These are phyloP conservation scores for Kwoniella europaea DNA, from an alignment of 768 basidiomycete genomes.

Conservation along the genomic window DNA sequence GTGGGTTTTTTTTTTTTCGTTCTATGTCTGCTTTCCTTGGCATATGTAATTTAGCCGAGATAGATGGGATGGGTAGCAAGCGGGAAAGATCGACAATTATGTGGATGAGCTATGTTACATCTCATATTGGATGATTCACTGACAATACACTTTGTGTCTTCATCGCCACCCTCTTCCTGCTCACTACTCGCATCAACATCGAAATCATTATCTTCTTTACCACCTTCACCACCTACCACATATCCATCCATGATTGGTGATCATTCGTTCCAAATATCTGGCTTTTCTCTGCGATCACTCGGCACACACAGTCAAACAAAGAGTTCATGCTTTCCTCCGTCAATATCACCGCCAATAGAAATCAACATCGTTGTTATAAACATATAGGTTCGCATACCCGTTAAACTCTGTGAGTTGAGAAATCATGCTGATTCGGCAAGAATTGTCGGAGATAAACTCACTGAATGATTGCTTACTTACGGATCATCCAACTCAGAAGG, in stretches of 20 bases:
- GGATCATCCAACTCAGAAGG: not conserved
- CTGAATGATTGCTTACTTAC: not conserved
- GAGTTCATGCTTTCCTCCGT: conserved; percentile 32
- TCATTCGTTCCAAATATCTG: not conserved
- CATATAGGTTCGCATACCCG: conserved; percentile 26
- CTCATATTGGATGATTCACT: not conserved
- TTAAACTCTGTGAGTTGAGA: conserved; percentile 3
- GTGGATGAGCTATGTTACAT: not conserved
- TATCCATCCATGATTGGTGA: not conserved
- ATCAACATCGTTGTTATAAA: conserved; percentile 22
- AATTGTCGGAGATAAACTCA: not conserved
- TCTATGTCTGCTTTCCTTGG: not conserved
- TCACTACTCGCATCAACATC: too few relatives aligned
- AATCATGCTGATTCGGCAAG: too few relatives aligned
- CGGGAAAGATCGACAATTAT: not conserved
- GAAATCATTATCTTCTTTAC: too few relatives aligned
- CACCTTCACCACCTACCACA: too few relatives aligned
- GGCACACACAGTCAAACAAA: conserved; percentile 15
- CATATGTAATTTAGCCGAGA: not conserved
- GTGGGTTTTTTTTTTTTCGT: not conserved
- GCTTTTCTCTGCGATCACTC: not conserved
- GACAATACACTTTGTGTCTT: not conserved
- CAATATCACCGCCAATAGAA: conserved; percentile 14
- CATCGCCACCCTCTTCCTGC: not conserved
- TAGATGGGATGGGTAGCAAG: not conserved